phyloP scores from a whole-genome alignment of 305 asterid species.

The Rubia peregrina region DNA sequence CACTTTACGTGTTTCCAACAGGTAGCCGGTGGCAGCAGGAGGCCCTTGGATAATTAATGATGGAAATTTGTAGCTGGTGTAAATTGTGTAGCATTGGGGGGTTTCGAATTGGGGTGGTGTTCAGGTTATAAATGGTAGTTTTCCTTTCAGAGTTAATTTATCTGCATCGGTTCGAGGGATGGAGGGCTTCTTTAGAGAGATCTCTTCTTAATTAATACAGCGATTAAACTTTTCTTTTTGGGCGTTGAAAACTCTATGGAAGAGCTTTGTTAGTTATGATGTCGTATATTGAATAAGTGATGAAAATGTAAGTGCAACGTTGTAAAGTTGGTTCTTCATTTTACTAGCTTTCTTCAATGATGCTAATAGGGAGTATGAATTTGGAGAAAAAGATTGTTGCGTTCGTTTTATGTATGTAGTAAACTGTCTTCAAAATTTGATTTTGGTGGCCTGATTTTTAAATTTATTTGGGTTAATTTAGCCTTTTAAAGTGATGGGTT shows the following conservation, averaged over 20 bases:
- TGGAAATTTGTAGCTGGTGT: conserved; percentile 3
- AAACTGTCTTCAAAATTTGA: too few species aligned
- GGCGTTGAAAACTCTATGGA: background rate
- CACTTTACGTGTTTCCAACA: conserved; percentile 7
- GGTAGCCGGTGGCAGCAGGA: conserved; percentile 15
- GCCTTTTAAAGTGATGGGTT: too few species aligned
- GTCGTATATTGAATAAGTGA: too few species aligned
- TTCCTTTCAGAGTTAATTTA: background rate
- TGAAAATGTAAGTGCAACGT: too few species aligned
- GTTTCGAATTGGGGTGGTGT: conserved; percentile 2
- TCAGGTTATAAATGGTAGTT: conserved; percentile 7
- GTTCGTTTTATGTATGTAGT: too few species aligned
- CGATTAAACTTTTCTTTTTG: background rate
- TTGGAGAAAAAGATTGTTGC: too few species aligned
- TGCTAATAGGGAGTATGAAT: too few species aligned
- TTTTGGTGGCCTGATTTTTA: too few species aligned
- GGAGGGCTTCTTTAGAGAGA: background rate
- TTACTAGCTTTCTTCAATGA: too few species aligned
- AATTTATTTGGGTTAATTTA: too few species aligned
- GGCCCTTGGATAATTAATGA: conserved; percentile 7
- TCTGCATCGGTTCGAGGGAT: background rate
- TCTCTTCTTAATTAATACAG: background rate
- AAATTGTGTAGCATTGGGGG: conserved; percentile 8
- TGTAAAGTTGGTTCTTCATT: too few species aligned
- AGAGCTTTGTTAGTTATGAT: background rate